A percentile compares a stretch with the other conserved stretches of the same genome.
These are phyloP conservation scores for Onygenales sp. DNA, from an alignment of 2,329 filamentous ascomycete species.

Conservation along the genomic window DNA sequence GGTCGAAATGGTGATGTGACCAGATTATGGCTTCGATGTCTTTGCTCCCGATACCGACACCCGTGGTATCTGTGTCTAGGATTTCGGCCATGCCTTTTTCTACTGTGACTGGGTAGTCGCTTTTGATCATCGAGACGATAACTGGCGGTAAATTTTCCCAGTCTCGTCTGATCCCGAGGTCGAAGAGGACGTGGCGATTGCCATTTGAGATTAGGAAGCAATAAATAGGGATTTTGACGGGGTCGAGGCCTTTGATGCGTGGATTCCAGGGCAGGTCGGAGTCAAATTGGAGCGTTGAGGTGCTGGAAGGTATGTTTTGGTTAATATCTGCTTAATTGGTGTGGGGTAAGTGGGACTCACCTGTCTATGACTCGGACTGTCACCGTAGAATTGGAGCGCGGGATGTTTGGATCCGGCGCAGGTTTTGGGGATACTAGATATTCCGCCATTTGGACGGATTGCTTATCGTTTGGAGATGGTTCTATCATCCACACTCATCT, in stretches of 20 bases:
- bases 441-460: too few relatives aligned
- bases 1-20: slow-evolving; percentile 35
- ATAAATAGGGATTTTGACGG: slow-evolving; percentile 2
- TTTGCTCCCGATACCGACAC: slow-evolving; percentile 4
- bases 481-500: too few relatives aligned
- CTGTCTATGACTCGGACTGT: slow-evolving; percentile 1
- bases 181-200: slow-evolving; percentile 7
- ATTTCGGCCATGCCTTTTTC: slow-evolving; percentile 11
- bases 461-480: too few relatives aligned
- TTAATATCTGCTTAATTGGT: background rate
- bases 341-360: background rate
- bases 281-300: background rate
- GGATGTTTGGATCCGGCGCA: too few relatives aligned
- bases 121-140: background rate
- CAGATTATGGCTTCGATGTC: slow-evolving; percentile 5
- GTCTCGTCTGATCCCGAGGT: slow-evolving; percentile 8
- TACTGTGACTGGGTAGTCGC: slow-evolving; percentile 2
- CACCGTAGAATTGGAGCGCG: background rate
- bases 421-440: too few relatives aligned
- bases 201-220: slow-evolving; percentile 11
- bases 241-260: slow-evolving; percentile 21
- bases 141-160: background rate
- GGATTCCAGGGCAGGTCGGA: slow-evolving; percentile 9
- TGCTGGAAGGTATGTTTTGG: background rate
- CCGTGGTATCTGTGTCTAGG: slow-evolving; percentile 4